A percentile compares a stretch with the other conserved stretches of the same genome.
phyloP scores from a whole-genome alignment of 2,329 filamentous ascomycete species.

The Botrytis elliptica region DNA sequence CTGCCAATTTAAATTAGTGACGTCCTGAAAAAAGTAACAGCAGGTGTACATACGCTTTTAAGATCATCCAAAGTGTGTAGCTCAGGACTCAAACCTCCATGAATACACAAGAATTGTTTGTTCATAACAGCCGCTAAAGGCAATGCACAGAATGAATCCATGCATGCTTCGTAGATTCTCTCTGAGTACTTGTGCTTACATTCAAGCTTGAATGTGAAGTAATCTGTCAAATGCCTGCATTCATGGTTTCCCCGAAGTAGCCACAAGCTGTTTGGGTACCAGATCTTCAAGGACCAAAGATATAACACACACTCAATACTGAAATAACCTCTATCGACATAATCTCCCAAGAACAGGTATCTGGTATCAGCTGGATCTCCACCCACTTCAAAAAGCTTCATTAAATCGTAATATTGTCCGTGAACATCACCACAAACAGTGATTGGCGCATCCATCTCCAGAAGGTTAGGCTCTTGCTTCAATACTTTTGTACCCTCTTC shows the following conservation, averaged over 20 bases:
- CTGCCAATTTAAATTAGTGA: constrained; percentile 44
- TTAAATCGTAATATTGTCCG: constrained; percentile 98
- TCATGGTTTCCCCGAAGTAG: constrained; percentile 97
- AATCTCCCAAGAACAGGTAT: constrained; percentile 96
- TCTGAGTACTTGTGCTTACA: constrained; percentile 99
- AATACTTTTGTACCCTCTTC: constrained; percentile 83
- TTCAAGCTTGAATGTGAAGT: constrained; percentile 99
- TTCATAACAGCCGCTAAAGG: constrained; percentile 98
- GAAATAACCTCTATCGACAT: constrained; percentile 97
- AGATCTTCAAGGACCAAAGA: constrained; percentile 97
- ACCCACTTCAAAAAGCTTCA: constrained; percentile 99
- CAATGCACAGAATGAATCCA: constrained; percentile 94
- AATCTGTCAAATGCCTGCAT: constrained; percentile 97
- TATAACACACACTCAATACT: constrained; percentile 99
- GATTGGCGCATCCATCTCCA: constrained; percentile 99
- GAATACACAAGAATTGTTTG: constrained; percentile 99
- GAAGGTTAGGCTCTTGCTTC: constrained; percentile 85
- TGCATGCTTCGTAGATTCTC: constrained; percentile 92
- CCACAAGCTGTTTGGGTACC: constrained; percentile 97
- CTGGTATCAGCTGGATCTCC: constrained; percentile 94
- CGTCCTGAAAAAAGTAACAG: neutral
- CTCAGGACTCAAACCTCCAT: constrained; percentile 93
- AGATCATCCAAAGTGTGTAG: constrained; percentile 93
- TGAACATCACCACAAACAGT: constrained; percentile 98
- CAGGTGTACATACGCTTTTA: constrained; percentile 63